Percentiles rank a stretch among this genome's conserved stretches.
Evolutionary conservation across 331 rosid species (phyloP).

Genomic region (Telfairia occidentalis): DNA sequence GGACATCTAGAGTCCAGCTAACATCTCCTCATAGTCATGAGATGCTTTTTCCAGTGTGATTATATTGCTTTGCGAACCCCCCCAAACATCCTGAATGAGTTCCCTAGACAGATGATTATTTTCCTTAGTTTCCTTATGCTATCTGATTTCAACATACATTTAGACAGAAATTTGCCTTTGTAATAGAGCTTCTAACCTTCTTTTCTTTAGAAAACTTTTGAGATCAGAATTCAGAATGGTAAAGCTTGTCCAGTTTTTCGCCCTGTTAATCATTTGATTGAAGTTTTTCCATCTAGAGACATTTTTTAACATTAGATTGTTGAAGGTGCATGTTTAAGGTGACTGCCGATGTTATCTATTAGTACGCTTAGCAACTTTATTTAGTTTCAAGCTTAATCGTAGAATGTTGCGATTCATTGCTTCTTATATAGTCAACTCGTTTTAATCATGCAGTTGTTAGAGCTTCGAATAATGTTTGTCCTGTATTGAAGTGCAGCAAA

Average conservation of each 20-base stretch:
- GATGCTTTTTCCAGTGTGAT: not conserved
- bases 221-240: not conserved
- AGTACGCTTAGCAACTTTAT: not conserved
- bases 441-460: not conserved
- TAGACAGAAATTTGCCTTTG: not conserved
- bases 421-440: not conserved
- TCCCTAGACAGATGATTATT: not conserved
- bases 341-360: not conserved
- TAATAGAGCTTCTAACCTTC: not conserved
- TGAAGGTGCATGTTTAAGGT: not conserved
- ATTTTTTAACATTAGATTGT: not conserved
- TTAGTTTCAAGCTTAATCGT: not conserved
- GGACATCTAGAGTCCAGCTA: not conserved
- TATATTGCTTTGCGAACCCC: not conserved
- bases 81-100: not conserved
- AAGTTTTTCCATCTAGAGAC: not conserved
- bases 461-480: not conserved
- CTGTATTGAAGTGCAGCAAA: constrained; percentile 46
- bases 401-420: not conserved
- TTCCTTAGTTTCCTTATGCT: not conserved
- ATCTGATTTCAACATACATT: not conserved
- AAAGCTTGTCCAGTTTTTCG: not conserved
- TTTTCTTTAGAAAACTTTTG: not conserved
- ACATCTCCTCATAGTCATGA: not conserved
- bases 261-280: not conserved